Evolutionary conservation across 805 yeast species (phyloP).

Genomic region (Schwanniomyces yamadae): DNA sequence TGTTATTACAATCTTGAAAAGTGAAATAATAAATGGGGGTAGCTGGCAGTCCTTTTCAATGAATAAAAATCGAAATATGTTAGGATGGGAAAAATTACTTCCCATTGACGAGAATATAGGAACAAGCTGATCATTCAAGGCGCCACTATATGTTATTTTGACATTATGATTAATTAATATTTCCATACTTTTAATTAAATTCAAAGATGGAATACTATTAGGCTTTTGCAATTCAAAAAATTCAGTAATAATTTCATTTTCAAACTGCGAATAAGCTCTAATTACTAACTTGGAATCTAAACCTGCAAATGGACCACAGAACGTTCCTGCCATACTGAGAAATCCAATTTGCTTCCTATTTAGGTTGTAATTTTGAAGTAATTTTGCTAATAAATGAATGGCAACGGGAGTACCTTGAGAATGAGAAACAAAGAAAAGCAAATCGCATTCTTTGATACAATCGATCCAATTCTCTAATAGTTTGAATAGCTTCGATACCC

Average conservation of each 20-base stretch:
- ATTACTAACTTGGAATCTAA: slow-evolving; percentile 35
- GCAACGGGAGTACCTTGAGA: slow-evolving; percentile 36
- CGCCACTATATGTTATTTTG: slow-evolving; percentile 35
- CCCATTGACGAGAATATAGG: slow-evolving; percentile 34
- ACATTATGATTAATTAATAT: slow-evolving; percentile 24
- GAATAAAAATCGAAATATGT: slow-evolving; percentile 30
- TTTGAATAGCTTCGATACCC: slow-evolving; percentile 24
- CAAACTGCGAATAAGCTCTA: slow-evolving; percentile 35
- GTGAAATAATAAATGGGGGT: slow-evolving; percentile 27
- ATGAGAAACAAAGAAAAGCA: slow-evolving; percentile 32
- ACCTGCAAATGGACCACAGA: slow-evolving; percentile 31
- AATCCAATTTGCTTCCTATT: slow-evolving; percentile 26
- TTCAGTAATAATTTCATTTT: slow-evolving; percentile 37
- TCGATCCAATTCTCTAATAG: slow-evolving; percentile 35
- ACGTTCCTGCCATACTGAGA: slow-evolving; percentile 36
- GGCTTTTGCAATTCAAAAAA: slow-evolving; percentile 33
- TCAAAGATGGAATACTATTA: slow-evolving; percentile 14
- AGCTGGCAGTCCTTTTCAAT: slow-evolving; percentile 15
- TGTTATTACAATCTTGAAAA: slow-evolving; percentile 27
- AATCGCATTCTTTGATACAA: slow-evolving; percentile 28
- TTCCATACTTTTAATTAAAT: slow-evolving; percentile 18
- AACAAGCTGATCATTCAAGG: slow-evolving; percentile 36
- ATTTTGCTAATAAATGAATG: slow-evolving; percentile 23
- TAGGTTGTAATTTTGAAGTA: slow-evolving; percentile 11
- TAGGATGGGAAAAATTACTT: slow-evolving; percentile 33